Evolutionary conservation across 106 monocot species (phyloP).

Genomic region (Dendrobium nobile): DNA sequence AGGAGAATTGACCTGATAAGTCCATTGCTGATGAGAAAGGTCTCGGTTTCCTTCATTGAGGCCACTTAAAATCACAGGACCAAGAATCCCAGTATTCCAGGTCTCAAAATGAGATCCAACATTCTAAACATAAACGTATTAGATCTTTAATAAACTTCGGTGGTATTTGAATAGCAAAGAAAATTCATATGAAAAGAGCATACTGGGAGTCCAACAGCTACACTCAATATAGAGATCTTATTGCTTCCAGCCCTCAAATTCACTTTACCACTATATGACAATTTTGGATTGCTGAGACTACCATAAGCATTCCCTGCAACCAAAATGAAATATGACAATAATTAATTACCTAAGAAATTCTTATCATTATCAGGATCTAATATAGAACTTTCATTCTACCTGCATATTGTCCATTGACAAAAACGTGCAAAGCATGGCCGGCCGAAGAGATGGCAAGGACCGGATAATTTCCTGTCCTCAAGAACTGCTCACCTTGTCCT

Average conservation of each 20-base stretch:
- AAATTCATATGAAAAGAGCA: slow-evolving; percentile 16
- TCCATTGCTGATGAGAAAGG: slow-evolving; percentile 83
- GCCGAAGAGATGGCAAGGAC: slow-evolving; percentile 36
- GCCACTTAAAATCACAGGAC: slow-evolving; percentile 73
- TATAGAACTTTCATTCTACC: slow-evolving; percentile 1
- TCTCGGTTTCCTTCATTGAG: slow-evolving; percentile 84
- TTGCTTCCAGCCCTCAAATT: slow-evolving; percentile 16
- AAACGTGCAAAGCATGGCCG: slow-evolving; percentile 18
- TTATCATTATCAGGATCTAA: not conserved
- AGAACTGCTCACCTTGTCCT: slow-evolving; percentile 43
- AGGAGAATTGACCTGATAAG: slow-evolving; percentile 44
- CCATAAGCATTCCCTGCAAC: slow-evolving; percentile 12
- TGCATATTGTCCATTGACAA: slow-evolving; percentile 13
- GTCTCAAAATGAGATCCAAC: slow-evolving; percentile 79
- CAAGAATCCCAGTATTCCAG: slow-evolving; percentile 92
- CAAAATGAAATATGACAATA: not conserved
- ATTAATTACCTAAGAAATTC: not conserved
- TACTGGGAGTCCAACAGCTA: slow-evolving; percentile 77
- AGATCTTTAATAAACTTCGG: not conserved
- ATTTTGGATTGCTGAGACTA: slow-evolving; percentile 7
- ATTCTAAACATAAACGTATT: slow-evolving; percentile 36
- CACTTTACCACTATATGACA: not conserved
- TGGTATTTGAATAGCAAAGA: not conserved
- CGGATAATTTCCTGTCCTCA: slow-evolving; percentile 39
- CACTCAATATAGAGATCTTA: slow-evolving; percentile 74